Evolutionary conservation across 352 stramenopile genomes (phyloP).

Genomic region (Globisporangium acanthophoron): DNA sequence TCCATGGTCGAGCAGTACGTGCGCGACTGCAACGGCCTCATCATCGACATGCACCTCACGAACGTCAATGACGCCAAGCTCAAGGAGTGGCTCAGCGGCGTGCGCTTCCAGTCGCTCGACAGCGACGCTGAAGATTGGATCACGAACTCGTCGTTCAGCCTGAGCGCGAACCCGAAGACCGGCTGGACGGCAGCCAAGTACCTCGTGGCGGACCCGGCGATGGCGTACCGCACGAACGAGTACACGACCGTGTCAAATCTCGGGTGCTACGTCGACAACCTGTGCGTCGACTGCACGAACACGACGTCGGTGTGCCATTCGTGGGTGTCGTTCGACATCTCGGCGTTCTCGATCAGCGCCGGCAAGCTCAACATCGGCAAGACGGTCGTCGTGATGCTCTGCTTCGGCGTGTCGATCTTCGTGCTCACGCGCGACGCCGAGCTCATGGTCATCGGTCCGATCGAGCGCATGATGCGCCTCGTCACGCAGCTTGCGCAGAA

Average conservation of each 20-base stretch:
- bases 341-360: slow-evolving; percentile 24
- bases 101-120: slow-evolving; percentile 55
- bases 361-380: slow-evolving; percentile 76
- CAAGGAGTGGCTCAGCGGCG: slow-evolving; percentile 41
- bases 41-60: slow-evolving; percentile 55
- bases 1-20: slow-evolving; percentile 68
- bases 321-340: slow-evolving; percentile 73
- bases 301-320: slow-evolving; percentile 52
- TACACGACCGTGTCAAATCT: slow-evolving; percentile 56
- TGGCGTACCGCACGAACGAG: slow-evolving; percentile 49
- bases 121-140: slow-evolving; percentile 39
- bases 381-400: slow-evolving; percentile 89
- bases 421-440: slow-evolving; percentile 93
- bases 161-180: slow-evolving; percentile 60
- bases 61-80: slow-evolving; percentile 39
- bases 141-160: slow-evolving; percentile 25
- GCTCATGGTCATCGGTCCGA: slow-evolving; percentile 93
- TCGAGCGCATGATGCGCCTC: slow-evolving; percentile 94
- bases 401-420: slow-evolving; percentile 87
- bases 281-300: slow-evolving; percentile 43
- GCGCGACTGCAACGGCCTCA: slow-evolving; percentile 62
- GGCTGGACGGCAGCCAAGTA: slow-evolving; percentile 56
- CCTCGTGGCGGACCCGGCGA: slow-evolving; percentile 28
- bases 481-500: slow-evolving; percentile 69
- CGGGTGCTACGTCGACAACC: slow-evolving; percentile 61